A percentile compares a stretch with the other conserved stretches of the same genome.
phyloP scores from a whole-genome alignment of 1,139 yeast species.

The Debaryomyces coudertii region DNA sequence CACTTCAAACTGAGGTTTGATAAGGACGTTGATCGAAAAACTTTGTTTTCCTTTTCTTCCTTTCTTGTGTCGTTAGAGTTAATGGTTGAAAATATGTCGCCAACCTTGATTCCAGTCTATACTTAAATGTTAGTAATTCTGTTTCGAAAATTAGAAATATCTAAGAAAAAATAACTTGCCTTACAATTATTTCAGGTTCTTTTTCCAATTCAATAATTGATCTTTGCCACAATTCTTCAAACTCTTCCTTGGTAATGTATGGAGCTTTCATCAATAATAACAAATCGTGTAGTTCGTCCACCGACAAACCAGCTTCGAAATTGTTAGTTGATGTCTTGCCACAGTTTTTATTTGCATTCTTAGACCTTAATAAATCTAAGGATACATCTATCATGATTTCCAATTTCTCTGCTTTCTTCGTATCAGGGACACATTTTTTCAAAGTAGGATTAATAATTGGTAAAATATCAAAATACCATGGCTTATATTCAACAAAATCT shows the following conservation, averaged over 20 bases:
- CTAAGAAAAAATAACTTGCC: constrained; percentile 58
- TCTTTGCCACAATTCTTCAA: constrained; percentile 77
- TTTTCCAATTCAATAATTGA: constrained; percentile 65
- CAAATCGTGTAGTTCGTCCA: constrained; percentile 60
- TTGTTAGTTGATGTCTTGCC: constrained; percentile 50
- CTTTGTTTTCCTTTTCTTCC: constrained; percentile 42
- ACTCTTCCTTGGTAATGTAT: constrained; percentile 68
- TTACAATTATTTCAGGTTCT: constrained; percentile 81
- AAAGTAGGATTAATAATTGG: constrained; percentile 57
- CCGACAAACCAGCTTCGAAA: constrained; percentile 53
- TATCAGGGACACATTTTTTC: constrained; percentile 72
- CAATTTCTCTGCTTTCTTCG: constrained; percentile 68
- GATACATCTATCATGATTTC: constrained; percentile 70
- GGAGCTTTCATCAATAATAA: constrained; percentile 61
- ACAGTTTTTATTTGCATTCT: constrained; percentile 71
- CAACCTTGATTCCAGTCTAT: constrained; percentile 36
- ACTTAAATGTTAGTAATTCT: constrained; percentile 23
- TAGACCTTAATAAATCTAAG: constrained; percentile 64
- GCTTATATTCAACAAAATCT: constrained; percentile 60
- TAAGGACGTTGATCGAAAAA: constrained; percentile 76
- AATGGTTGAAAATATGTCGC: constrained; percentile 27
- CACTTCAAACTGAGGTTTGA: constrained; percentile 66
- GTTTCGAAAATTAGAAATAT: constrained; percentile 3
- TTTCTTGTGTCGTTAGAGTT: constrained; percentile 36
- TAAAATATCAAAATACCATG: constrained; percentile 55